Conservation (phyloP, 1,284 basidiomycete species). For the Bondarzewia mesenterica region DNA sequence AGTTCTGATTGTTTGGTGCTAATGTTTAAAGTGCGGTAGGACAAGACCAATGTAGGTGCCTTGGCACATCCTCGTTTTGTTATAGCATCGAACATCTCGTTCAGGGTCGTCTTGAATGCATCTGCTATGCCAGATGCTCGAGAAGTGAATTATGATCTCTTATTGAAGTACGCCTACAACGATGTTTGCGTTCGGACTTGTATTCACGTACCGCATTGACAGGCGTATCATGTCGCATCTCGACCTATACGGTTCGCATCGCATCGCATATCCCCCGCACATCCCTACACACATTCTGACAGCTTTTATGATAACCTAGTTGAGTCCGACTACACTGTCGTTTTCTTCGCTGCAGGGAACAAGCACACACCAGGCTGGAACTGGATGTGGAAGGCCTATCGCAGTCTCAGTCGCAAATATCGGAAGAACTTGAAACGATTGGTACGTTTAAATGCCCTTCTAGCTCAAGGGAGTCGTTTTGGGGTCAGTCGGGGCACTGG, state of each 20-base stretch:
- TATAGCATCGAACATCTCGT: slow-evolving; percentile 1
- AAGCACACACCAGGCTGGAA: slow-evolving; percentile 74
- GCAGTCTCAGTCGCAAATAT: slow-evolving; percentile 74
- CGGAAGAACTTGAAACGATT: slow-evolving; percentile 81
- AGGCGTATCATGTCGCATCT: slow-evolving; percentile 72
- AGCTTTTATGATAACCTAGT: slow-evolving; percentile 33
- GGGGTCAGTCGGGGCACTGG: too few relatives aligned
- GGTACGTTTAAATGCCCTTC: slow-evolving; percentile 30
- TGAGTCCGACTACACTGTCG: slow-evolving; percentile 80
- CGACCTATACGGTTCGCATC: slow-evolving; percentile 61
- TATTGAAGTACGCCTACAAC: slow-evolving; percentile 53
- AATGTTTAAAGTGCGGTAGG: slow-evolving; percentile 28
- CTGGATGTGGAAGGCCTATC: slow-evolving; percentile 86
- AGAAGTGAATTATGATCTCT: slow-evolving; percentile 68
- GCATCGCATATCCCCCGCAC: background rate
- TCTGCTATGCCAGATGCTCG: slow-evolving; percentile 74
- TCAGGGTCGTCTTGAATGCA: slow-evolving; percentile 74
- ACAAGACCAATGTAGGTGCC: slow-evolving; percentile 73
- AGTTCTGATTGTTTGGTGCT: background rate
- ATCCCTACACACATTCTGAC: slow-evolving; percentile 2
- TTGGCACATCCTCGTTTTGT: background rate
- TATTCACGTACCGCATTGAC: slow-evolving; percentile 6
- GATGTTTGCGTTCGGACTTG: slow-evolving; percentile 11
- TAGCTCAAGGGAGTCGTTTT: too few relatives aligned
- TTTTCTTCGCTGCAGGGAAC: slow-evolving; percentile 80